These are phyloP conservation scores for Blastocystis sp. DNA, from an alignment of 352 stramenopile species.

Conservation along the genomic window DNA sequence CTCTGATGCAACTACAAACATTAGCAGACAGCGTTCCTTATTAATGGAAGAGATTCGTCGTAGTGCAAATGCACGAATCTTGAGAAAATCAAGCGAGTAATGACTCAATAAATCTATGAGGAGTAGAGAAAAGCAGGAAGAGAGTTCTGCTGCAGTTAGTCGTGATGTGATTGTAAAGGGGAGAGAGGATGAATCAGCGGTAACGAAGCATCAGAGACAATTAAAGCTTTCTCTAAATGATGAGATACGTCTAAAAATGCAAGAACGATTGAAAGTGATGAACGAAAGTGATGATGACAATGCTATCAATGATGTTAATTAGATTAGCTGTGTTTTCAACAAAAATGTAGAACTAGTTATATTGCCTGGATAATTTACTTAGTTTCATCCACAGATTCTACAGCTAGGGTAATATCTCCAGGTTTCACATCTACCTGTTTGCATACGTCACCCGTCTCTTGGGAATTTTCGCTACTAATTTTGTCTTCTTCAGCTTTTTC, in stretches of 20 bases:
- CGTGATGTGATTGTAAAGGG: conserved; percentile 35
- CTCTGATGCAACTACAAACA: no score
- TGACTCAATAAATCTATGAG: background rate
- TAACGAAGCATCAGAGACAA: conserved; percentile 36
- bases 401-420: background rate
- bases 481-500: background rate
- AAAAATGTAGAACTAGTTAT: background rate
- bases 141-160: background rate
- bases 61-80: background rate
- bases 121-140: background rate
- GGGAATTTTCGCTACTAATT: background rate
- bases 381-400: background rate
- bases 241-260: conserved; percentile 48
- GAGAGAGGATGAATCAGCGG: background rate
- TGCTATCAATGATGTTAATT: background rate
- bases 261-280: conserved; percentile 38
- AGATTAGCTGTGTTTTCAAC: background rate
- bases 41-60: conserved; percentile 20
- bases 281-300: conserved; percentile 45
- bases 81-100: background rate
- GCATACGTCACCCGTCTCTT: background rate
- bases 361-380: no score
- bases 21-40: background rate
- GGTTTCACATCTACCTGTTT: background rate
- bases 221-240: conserved; percentile 57